These are phyloP conservation scores for Scleroderma bovista DNA, from an alignment of 768 basidiomycete genomes.

Conservation along the genomic window DNA sequence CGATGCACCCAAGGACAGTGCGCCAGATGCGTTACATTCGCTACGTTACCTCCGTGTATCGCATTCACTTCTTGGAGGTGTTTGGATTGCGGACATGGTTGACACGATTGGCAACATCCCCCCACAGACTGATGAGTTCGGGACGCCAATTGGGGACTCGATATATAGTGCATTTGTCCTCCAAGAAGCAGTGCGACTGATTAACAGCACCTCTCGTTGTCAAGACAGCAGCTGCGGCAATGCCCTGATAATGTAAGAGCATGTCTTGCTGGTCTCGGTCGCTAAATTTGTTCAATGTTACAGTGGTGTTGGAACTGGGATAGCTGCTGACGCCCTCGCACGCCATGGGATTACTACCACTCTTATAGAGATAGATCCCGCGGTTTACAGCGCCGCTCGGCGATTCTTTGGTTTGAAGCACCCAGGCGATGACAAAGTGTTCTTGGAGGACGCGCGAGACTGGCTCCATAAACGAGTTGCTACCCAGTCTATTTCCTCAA, in stretches of 20 bases:
- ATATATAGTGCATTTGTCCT: slow-evolving; percentile 81
- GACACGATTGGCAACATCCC: slow-evolving; percentile 36
- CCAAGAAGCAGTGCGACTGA: slow-evolving; percentile 79
- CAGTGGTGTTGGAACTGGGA: slow-evolving; percentile 87
- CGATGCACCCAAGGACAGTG: slow-evolving; percentile 31
- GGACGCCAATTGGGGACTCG: slow-evolving; percentile 61
- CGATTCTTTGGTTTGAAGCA: slow-evolving; percentile 75
- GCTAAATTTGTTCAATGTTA: slow-evolving; percentile 2
- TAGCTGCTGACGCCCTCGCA: slow-evolving; percentile 70
- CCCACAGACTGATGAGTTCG: slow-evolving; percentile 45
- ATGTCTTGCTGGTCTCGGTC: slow-evolving; percentile 3
- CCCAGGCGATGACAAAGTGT: slow-evolving; percentile 53
- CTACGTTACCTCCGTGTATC: slow-evolving; percentile 58
- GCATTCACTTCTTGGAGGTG: slow-evolving; percentile 64
- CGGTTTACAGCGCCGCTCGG: slow-evolving; percentile 78
- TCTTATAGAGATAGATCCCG: slow-evolving; percentile 90
- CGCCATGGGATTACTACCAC: slow-evolving; percentile 67
- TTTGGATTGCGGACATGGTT: slow-evolving; percentile 65
- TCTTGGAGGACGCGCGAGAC: slow-evolving; percentile 69
- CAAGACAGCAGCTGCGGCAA: slow-evolving; percentile 38
- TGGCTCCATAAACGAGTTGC: slow-evolving; percentile 49
- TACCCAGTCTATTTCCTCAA: slow-evolving; percentile 17
- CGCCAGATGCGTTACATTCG: slow-evolving; percentile 37
- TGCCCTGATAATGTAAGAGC: slow-evolving; percentile 66
- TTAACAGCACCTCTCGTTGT: slow-evolving; percentile 43